Evolutionary conservation across 73 alveolate genomes (phyloP).

Genomic region (Symbiodinium pilosum): DNA sequence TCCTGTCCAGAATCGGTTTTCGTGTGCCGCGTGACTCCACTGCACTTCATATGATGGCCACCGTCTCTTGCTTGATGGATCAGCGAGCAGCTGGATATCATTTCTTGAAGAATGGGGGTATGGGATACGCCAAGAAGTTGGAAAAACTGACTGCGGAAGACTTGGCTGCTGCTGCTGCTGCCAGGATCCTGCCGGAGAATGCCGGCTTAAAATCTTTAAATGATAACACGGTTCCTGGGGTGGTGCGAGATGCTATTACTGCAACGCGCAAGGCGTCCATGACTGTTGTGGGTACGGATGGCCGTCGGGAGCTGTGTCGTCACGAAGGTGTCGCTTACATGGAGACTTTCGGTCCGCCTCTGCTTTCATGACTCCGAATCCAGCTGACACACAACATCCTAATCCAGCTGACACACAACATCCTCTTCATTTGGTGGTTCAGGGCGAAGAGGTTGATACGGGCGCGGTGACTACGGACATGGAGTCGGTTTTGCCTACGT

Average conservation of each 20-base stretch:
- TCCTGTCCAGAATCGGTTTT: no score
- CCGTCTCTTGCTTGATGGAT: background rate
- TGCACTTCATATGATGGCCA: constrained; percentile 17
- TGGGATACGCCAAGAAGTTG: background rate
- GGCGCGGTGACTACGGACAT: background rate
- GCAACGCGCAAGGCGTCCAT: background rate
- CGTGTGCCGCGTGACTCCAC: no score
- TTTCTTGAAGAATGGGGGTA: constrained; percentile 29
- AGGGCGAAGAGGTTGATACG: no score
- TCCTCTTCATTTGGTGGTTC: no score
- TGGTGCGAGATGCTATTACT: background rate
- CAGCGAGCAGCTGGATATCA: background rate
- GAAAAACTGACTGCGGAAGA: background rate
- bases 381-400: constrained; percentile 58
- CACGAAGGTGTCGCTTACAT: constrained; percentile 46
- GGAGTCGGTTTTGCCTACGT: background rate
- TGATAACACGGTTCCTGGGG: background rate
- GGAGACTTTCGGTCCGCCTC: constrained; percentile 46
- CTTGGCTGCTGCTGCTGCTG: background rate
- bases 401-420: no score
- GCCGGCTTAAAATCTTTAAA: background rate
- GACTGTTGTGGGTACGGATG: constrained; percentile 42
- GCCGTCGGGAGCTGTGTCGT: constrained; percentile 35
- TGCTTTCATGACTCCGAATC: constrained; percentile 45
- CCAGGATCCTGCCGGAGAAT: no score